Conservation (phyloP, 306 rosid genomes). For the Sophora flavescens region DNA sequence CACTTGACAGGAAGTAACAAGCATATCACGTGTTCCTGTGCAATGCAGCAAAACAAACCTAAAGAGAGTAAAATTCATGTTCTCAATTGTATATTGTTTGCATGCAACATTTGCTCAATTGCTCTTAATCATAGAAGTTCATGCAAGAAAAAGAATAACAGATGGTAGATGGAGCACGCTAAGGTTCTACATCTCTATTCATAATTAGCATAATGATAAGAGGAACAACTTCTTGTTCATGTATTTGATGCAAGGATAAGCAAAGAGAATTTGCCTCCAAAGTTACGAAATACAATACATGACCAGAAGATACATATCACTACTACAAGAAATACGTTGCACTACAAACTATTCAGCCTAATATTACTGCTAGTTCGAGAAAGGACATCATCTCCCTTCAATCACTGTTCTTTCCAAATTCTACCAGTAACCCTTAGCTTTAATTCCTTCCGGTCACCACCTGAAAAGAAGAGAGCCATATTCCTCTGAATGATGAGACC, state of each 20-base stretch:
- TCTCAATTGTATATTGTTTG: background rate
- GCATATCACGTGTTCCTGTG: background rate
- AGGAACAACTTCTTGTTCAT: constrained; percentile 51
- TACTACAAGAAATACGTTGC: constrained; percentile 42
- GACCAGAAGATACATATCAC: constrained; percentile 47
- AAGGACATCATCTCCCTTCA: constrained; percentile 21
- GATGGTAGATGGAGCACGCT: background rate
- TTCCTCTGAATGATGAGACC: constrained; percentile 90
- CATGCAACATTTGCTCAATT: constrained; percentile 28
- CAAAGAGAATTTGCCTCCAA: constrained; percentile 85
- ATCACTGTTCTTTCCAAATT: constrained; percentile 89
- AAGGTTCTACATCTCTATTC: constrained; percentile 40
- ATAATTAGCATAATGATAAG: constrained; percentile 40
- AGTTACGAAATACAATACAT: constrained; percentile 55
- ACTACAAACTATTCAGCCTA: constrained; percentile 50
- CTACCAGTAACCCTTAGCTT: constrained; percentile 90
- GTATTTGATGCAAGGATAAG: constrained; percentile 62
- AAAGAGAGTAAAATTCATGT: background rate
- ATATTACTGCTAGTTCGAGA: constrained; percentile 32
- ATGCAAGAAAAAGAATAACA: background rate
- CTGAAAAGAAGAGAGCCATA: constrained; percentile 91
- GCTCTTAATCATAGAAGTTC: background rate
- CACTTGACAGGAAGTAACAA: background rate
- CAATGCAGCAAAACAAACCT: constrained; percentile 9
- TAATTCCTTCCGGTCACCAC: constrained; percentile 82